These are phyloP conservation scores for Mortierella antarctica DNA, from an alignment of 192 early-diverging fungal species.

Conservation along the genomic window DNA sequence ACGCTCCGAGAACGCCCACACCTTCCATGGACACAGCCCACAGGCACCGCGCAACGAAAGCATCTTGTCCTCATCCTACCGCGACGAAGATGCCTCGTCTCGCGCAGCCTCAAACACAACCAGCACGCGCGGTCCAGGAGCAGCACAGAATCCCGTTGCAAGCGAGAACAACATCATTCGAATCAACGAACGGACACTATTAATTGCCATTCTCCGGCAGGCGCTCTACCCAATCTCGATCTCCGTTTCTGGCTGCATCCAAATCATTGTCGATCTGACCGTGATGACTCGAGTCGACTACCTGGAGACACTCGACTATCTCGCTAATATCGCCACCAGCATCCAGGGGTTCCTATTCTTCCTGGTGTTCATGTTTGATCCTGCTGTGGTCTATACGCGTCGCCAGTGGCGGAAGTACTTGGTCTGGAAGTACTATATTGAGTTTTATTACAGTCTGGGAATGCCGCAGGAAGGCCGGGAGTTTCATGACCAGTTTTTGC, in stretches of 20 bases:
- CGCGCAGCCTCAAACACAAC: too few relatives aligned
- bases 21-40: too few relatives aligned
- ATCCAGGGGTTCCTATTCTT: constrained; percentile 49
- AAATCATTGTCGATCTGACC: constrained; percentile 41
- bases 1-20: too few relatives aligned
- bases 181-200: constrained; percentile 16
- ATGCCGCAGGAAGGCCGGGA: constrained; percentile 37
- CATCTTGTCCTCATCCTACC: too few relatives aligned
- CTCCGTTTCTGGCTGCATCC: constrained; percentile 36
- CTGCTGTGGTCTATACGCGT: constrained; percentile 38
- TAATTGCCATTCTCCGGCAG: constrained; percentile 40
- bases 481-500: constrained; percentile 27
- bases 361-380: constrained; percentile 45
- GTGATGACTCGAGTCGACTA: background rate
- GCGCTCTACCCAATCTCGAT: constrained; percentile 43
- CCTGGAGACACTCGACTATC: constrained; percentile 1
- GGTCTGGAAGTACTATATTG: constrained; percentile 45
- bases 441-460: constrained; percentile 46
- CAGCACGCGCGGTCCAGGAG: too few relatives aligned
- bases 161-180: background rate
- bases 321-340: constrained; percentile 25
- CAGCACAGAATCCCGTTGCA: too few relatives aligned
- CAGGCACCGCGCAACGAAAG: too few relatives aligned
- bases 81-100: too few relatives aligned
- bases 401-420: constrained; percentile 35